Evolutionary conservation across 2,329 filamentous ascomycete species (phyloP).

Genomic region (Colletotrichum sp.): DNA sequence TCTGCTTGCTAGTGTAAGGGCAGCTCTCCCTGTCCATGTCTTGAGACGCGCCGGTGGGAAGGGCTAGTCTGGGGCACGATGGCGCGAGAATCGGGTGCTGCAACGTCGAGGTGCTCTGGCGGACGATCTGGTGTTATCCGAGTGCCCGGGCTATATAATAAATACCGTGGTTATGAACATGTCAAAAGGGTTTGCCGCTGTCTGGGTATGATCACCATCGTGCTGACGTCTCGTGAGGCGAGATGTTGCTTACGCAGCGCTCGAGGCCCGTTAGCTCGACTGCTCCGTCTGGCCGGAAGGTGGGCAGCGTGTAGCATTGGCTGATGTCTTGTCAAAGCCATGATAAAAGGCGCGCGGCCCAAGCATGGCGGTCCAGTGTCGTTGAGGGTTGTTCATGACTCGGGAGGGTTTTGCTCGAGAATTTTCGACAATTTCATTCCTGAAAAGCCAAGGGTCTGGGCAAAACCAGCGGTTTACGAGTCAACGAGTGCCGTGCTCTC

Average conservation of each 20-base stretch:
- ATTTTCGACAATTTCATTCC: neutral
- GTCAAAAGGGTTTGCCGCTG: neutral
- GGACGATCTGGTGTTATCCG: neutral
- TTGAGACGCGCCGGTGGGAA: neutral
- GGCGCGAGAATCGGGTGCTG: neutral
- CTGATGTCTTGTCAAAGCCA: neutral
- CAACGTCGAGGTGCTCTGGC: neutral
- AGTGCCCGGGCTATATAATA: neutral
- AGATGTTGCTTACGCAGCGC: neutral
- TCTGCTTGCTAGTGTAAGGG: neutral
- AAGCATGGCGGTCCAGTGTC: neutral
- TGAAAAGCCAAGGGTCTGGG: neutral
- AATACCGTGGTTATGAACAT: neutral
- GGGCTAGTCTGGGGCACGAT: neutral
- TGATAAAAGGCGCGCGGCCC: neutral
- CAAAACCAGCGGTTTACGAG: neutral
- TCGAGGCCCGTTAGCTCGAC: neutral
- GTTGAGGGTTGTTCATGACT: neutral
- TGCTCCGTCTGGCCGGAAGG: neutral
- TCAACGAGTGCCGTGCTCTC: neutral
- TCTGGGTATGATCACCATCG: neutral
- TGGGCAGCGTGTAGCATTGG: neutral
- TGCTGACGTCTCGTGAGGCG: neutral
- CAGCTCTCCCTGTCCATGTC: conserved; percentile 16
- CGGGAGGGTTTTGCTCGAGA: neutral